Percentiles rank a stretch among this genome's conserved stretches.
phyloP scores from a whole-genome alignment of 2,329 filamentous ascomycete genomes.

The Periglandula ipomoeae region DNA sequence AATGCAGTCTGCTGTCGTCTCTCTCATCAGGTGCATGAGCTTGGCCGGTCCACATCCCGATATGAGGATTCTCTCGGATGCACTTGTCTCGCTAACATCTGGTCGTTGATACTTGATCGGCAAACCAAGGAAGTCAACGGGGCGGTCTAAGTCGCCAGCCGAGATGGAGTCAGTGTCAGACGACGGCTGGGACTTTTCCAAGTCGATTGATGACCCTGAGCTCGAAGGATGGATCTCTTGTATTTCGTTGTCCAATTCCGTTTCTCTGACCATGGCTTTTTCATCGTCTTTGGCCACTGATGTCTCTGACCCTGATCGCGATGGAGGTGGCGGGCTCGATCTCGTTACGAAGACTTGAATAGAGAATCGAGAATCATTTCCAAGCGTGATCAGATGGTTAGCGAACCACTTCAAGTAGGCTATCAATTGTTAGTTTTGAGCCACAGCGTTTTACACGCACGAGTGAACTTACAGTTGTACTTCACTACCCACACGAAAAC shows the following conservation, averaged over 20 bases:
- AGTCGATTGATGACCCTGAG: slow-evolving; percentile 4
- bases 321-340: background rate
- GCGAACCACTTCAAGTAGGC: slow-evolving; percentile 29
- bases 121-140: slow-evolving; percentile 9
- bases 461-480: slow-evolving; percentile 21
- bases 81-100: slow-evolving; percentile 21
- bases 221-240: background rate
- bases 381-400: slow-evolving; percentile 23
- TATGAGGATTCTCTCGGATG: slow-evolving; percentile 28
- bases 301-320: background rate
- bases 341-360: slow-evolving; percentile 28
- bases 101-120: slow-evolving; percentile 26
- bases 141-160: background rate
- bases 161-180: slow-evolving; percentile 13
- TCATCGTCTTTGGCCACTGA: background rate
- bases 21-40: slow-evolving; percentile 33
- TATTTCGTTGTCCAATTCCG: background rate
- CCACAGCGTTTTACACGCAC: background rate
- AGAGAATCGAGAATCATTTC: slow-evolving; percentile 19
- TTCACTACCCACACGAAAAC: slow-evolving; percentile 33
- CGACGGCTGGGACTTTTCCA: slow-evolving; percentile 10
- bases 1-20: slow-evolving; percentile 31
- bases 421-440: slow-evolving; percentile 9
- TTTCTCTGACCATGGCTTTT: background rate
- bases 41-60: slow-evolving; percentile 37